These are phyloP conservation scores for Calonectria hawksworthii DNA, from an alignment of 2,329 filamentous ascomycete genomes.

Conservation along the genomic window DNA sequence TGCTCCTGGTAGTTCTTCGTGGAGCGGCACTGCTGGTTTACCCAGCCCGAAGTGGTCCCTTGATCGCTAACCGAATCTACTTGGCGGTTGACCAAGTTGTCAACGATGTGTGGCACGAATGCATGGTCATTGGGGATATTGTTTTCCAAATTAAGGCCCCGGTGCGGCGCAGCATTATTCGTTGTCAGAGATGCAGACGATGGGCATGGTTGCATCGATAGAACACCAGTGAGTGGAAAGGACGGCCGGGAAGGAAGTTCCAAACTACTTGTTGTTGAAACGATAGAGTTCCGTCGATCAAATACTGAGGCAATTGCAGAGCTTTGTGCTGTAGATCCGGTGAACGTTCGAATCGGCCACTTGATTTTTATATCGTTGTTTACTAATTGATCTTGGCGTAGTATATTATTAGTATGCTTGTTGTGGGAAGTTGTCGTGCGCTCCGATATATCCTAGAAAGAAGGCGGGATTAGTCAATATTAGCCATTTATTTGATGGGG, in stretches of 20 bases:
- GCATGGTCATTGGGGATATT: not conserved
- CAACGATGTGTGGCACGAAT: not conserved
- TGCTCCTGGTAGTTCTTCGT: conserved; percentile 1
- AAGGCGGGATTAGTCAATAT: not conserved
- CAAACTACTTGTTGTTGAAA: conserved; percentile 27
- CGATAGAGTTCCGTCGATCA: conserved; percentile 21
- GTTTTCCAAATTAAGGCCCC: conserved; percentile 21
- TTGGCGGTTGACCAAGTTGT: not conserved
- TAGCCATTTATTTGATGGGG: not conserved
- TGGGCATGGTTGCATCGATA: not conserved
- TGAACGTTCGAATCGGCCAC: not conserved
- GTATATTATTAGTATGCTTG: not conserved
- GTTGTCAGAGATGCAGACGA: conserved; percentile 25
- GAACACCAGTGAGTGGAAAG: not conserved
- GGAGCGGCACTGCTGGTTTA: conserved; percentile 28
- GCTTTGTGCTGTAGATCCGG: conserved; percentile 15
- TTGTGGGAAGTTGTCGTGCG: not conserved
- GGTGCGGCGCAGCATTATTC: not conserved
- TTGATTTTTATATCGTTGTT: conserved; percentile 12
- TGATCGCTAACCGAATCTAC: conserved; percentile 25
- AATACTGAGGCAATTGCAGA: conserved; percentile 12
- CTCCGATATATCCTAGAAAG: not conserved
- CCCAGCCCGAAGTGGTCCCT: conserved; percentile 27
- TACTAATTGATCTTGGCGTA: not conserved
- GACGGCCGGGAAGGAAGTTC: conserved; percentile 10